phyloP scores from a whole-genome alignment of 164 flowering plant species.

The Umbilicus rupestris region DNA sequence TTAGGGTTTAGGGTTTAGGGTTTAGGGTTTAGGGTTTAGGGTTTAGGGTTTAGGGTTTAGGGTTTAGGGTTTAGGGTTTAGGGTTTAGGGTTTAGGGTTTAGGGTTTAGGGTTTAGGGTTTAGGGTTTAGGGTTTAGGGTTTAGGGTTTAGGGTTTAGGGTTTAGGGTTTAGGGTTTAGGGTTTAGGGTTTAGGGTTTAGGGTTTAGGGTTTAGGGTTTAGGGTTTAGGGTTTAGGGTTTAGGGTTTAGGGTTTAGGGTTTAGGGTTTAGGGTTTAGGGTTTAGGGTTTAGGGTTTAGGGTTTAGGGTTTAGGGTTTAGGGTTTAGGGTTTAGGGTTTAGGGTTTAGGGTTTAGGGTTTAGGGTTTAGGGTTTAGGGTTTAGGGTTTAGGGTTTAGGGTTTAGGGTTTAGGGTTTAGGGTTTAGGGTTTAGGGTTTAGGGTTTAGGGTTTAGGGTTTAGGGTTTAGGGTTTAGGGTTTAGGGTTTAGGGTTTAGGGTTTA shows the following conservation, averaged over 20 bases:
- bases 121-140: too few relatives aligned
- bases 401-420: slow-evolving; percentile 6
- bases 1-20: too few relatives aligned
- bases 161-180: too few relatives aligned
- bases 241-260: neutral
- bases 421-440: slow-evolving; percentile 5
- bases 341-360: slow-evolving; percentile 4
- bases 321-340: slow-evolving; percentile 5
- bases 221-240: slow-evolving; percentile 5
- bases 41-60: too few relatives aligned
- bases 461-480: too few relatives aligned
- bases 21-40: too few relatives aligned
- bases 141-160: too few relatives aligned
- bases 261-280: neutral
- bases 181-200: too few relatives aligned
- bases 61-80: too few relatives aligned
- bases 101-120: too few relatives aligned
- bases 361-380: neutral
- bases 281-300: slow-evolving; percentile 1
- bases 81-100: too few relatives aligned
- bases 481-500: too few relatives aligned
- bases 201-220: slow-evolving; percentile 1
- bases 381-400: slow-evolving; percentile 6
- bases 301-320: slow-evolving; percentile 5
- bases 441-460: slow-evolving; percentile 1